These are phyloP conservation scores for Saccharomyces kudriavzevii DNA, from an alignment of 805 yeast species.

Conservation along the genomic window DNA sequence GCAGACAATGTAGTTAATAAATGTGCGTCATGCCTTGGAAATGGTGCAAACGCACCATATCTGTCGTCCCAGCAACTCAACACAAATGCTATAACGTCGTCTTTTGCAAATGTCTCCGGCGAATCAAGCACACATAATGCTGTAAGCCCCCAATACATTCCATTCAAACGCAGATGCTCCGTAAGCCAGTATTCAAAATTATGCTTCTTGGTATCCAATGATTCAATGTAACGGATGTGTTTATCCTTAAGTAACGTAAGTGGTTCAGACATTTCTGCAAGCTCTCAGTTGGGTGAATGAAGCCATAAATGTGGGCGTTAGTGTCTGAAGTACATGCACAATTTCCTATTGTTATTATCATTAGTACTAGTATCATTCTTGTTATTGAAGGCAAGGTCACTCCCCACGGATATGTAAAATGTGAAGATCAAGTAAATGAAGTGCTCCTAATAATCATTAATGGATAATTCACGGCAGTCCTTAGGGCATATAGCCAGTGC, in stretches of 20 bases:
- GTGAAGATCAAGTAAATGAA: not conserved
- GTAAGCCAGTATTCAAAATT: constrained; percentile 77
- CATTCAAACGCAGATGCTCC: constrained; percentile 85
- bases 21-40: constrained; percentile 85
- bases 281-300: not conserved
- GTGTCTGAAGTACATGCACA: not conserved
- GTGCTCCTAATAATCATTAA: not conserved
- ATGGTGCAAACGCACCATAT: constrained; percentile 82
- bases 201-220: constrained; percentile 46
- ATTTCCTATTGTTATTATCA: not conserved
- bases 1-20: constrained; percentile 79
- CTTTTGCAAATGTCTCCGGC: constrained; percentile 47
- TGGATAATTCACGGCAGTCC: not conserved
- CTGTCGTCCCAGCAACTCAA: constrained; percentile 50
- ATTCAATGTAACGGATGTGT: constrained; percentile 50
- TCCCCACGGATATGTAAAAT: not conserved
- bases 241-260: constrained; percentile 32
- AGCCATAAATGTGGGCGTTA: not conserved
- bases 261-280: not conserved
- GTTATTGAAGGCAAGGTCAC: not conserved
- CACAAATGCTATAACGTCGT: constrained; percentile 63
- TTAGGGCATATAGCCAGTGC: not conserved
- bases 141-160: constrained; percentile 90
- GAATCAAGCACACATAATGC: constrained; percentile 58
- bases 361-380: not conserved